Percentiles rank a stretch among this genome's conserved stretches.
Evolutionary conservation across 495 filamentous ascomycete genomes (phyloP).

Genomic region (Podospora tetraspora): DNA sequence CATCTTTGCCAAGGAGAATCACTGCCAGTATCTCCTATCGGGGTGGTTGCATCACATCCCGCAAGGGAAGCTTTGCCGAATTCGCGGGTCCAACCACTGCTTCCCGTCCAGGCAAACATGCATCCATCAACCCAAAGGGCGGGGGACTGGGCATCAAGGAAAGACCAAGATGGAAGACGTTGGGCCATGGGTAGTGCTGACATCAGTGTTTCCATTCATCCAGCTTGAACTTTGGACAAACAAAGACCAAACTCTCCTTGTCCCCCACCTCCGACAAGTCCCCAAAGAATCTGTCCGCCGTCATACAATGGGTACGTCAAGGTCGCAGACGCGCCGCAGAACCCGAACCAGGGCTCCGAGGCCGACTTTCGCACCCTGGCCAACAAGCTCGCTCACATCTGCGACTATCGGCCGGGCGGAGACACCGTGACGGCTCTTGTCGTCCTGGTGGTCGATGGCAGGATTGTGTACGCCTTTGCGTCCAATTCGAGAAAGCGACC

Average conservation of each 20-base stretch:
- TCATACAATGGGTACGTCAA: not conserved
- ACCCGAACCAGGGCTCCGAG: conserved; percentile 10
- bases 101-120: not conserved
- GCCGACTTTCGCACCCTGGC: conserved; percentile 20
- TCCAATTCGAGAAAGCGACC: not conserved
- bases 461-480: conserved; percentile 2
- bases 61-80: not conserved
- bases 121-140: not conserved
- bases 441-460: conserved; percentile 10
- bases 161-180: not conserved
- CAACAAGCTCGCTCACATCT: conserved; percentile 29
- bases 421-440: conserved; percentile 22
- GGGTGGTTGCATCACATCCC: not conserved
- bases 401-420: conserved; percentile 15
- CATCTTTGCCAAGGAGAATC: not conserved
- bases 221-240: not conserved
- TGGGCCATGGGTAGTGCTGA: not conserved
- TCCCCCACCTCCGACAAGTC: not conserved
- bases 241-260: not conserved
- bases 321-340: conserved; percentile 3
- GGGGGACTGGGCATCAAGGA: not conserved
- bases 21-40: not conserved
- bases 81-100: not conserved
- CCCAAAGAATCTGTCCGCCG: not conserved
- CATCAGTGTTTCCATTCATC: not conserved